These are phyloP conservation scores for Candida tallmaniae DNA, from an alignment of 805 yeast genomes.

Conservation along the genomic window DNA sequence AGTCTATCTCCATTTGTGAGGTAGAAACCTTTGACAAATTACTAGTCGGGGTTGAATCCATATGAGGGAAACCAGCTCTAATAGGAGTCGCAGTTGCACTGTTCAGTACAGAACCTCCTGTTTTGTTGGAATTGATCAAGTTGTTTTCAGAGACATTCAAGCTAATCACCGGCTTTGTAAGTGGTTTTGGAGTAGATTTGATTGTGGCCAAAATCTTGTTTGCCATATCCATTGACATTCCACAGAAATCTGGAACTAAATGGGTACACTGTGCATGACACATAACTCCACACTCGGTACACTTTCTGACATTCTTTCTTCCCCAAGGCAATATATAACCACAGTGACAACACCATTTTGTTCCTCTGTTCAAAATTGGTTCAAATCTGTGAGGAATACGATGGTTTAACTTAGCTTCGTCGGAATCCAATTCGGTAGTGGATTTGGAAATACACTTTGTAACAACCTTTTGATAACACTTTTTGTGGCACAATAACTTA, in stretches of 20 bases:
- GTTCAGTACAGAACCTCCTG: background rate
- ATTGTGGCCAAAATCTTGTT: slow-evolving; percentile 82
- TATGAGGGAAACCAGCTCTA: slow-evolving; percentile 12
- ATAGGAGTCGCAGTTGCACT: slow-evolving; percentile 4
- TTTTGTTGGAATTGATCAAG: background rate
- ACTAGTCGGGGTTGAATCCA: slow-evolving; percentile 10
- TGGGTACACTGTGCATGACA: slow-evolving; percentile 92
- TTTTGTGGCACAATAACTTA: slow-evolving; percentile 73
- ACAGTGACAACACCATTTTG: slow-evolving; percentile 99
- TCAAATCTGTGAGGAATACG: slow-evolving; percentile 96
- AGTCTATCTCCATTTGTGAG: slow-evolving; percentile 4
- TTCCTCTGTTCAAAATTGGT: slow-evolving; percentile 86
- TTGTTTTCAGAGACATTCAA: background rate
- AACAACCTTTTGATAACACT: slow-evolving; percentile 75
- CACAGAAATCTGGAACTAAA: slow-evolving; percentile 96
- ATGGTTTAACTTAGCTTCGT: slow-evolving; percentile 83
- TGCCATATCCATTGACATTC: slow-evolving; percentile 97
- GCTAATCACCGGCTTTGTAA: slow-evolving; percentile 7
- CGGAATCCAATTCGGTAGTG: slow-evolving; percentile 58
- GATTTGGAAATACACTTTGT: slow-evolving; percentile 81
- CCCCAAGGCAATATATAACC: slow-evolving; percentile 97
- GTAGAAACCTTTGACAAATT: slow-evolving; percentile 6
- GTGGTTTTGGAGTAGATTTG: slow-evolving; percentile 51
- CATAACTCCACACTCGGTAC: slow-evolving; percentile 91
- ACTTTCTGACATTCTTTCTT: slow-evolving; percentile 83